Percentiles rank a stretch among this genome's conserved stretches.
phyloP scores from a whole-genome alignment of 352 stramenopile species.

The Pythium aphanidermatum region DNA sequence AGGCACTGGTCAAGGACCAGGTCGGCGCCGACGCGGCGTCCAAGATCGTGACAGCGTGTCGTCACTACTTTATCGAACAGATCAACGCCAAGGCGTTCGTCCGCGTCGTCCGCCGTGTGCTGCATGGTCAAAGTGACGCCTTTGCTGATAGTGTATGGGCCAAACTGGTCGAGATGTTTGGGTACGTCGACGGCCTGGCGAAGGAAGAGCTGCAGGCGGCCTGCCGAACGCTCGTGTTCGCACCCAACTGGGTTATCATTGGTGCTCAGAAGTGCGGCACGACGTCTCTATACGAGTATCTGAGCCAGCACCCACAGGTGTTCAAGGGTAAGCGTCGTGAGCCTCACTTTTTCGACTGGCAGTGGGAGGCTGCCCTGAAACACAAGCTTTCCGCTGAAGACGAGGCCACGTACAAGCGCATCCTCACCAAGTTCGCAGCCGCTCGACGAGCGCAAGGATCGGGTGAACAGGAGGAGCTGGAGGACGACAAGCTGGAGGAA shows the following conservation, averaged over 20 bases:
- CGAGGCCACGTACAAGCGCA: slow-evolving; percentile 17
- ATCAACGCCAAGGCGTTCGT: slow-evolving; percentile 41
- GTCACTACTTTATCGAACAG: slow-evolving; percentile 60
- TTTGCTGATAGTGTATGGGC: slow-evolving; percentile 23
- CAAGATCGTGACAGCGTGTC: slow-evolving; percentile 26
- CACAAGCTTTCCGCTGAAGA: slow-evolving; percentile 22
- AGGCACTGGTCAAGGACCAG: slow-evolving; percentile 19
- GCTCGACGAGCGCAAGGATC: not conserved
- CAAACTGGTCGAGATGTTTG: slow-evolving; percentile 37
- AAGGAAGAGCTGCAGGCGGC: slow-evolving; percentile 25
- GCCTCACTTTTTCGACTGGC: slow-evolving; percentile 64
- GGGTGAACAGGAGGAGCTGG: not conserved
- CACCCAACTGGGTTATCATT: slow-evolving; percentile 53
- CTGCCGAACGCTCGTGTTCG: slow-evolving; percentile 17
- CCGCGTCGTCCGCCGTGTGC: slow-evolving; percentile 12
- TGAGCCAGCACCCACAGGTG: slow-evolving; percentile 86
- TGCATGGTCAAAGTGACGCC: slow-evolving; percentile 6
- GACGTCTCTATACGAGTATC: slow-evolving; percentile 53
- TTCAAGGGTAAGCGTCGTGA: slow-evolving; percentile 58
- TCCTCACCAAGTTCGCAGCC: slow-evolving; percentile 20
- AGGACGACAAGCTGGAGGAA: slow-evolving; percentile 1
- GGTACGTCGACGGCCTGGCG: slow-evolving; percentile 30
- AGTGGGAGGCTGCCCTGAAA: slow-evolving; percentile 31
- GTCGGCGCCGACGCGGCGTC: slow-evolving; percentile 16
- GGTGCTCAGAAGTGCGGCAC: slow-evolving; percentile 60